Conservation (phyloP, 805 yeast species). For the Hanseniaspora vineae region DNA sequence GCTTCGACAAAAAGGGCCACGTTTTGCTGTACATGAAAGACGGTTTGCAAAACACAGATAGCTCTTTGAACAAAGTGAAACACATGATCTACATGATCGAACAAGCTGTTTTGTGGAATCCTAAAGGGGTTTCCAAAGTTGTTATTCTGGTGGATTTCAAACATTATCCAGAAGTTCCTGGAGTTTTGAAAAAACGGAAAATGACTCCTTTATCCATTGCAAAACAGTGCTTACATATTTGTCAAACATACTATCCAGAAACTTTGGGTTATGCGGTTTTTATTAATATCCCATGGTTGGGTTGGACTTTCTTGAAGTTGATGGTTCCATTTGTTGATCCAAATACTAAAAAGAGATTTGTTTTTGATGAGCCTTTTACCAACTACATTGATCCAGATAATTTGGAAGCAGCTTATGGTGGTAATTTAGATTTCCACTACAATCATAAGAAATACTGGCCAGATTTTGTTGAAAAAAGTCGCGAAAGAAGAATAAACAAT, state of each 20-base stretch:
- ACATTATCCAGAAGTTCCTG: conserved; percentile 25
- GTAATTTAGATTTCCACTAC: conserved; percentile 36
- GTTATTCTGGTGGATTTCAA: conserved; percentile 46
- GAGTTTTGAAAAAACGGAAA: conserved; percentile 23
- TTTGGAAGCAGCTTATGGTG: conserved; percentile 36
- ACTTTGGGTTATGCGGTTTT: conserved; percentile 41
- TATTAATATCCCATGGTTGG: conserved; percentile 45
- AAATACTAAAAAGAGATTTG: conserved; percentile 41
- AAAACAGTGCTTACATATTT: conserved; percentile 35
- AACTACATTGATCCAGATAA: conserved; percentile 41
- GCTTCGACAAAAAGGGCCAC: conserved; percentile 40
- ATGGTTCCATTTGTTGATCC: conserved; percentile 49
- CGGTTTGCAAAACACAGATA: conserved; percentile 43
- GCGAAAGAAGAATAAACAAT: conserved; percentile 25
- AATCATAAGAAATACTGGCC: conserved; percentile 43
- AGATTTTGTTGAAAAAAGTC: conserved; percentile 32
- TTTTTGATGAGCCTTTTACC: conserved; percentile 45
- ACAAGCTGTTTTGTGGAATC: conserved; percentile 37
- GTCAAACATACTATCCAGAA: conserved; percentile 49
- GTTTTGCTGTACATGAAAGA: conserved; percentile 40
- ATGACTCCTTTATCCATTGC: conserved; percentile 39
- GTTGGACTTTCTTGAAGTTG: conserved; percentile 41
- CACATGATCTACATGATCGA: conserved; percentile 47
- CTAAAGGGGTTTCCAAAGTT: conserved; percentile 44
- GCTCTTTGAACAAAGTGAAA: conserved; percentile 40